Percentiles rank a stretch among this genome's conserved stretches.
Evolutionary conservation across 1,284 basidiomycete species (phyloP).

Genomic region (Naganishia sp.): DNA sequence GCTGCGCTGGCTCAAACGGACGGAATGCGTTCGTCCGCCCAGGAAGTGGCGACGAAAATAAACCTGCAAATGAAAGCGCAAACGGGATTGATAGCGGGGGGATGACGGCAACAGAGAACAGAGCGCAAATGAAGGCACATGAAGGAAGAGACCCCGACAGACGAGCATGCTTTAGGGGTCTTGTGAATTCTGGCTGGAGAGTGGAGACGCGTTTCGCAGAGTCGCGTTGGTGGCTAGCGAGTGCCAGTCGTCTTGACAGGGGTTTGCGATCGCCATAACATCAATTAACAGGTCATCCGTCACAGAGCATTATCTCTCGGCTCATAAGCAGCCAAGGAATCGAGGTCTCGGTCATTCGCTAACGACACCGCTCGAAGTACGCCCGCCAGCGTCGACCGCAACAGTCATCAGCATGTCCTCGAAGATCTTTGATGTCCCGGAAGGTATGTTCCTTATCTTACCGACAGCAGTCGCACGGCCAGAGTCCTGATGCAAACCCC

Average conservation of each 20-base stretch:
- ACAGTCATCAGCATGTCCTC: slow-evolving; percentile 11
- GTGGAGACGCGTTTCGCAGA: not conserved
- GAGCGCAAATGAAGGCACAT: no score
- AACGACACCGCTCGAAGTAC: no score
- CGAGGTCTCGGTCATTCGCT: no score
- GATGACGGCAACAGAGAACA: not conserved
- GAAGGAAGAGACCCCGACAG: no score
- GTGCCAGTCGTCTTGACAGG: no score
- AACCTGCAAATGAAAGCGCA: slow-evolving; percentile 6
- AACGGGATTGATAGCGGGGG: not conserved
- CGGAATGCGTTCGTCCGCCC: not conserved
- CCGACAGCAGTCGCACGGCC: not conserved
- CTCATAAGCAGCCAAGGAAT: no score
- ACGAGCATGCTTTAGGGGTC: no score
- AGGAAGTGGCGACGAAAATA: not conserved
- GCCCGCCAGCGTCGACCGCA: not conserved
- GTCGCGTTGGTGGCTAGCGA: no score
- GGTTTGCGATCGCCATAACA: no score
- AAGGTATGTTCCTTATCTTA: not conserved
- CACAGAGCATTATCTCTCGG: no score
- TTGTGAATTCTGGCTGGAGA: not conserved
- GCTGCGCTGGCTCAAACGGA: not conserved
- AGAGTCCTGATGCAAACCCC: not conserved
- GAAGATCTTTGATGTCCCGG: slow-evolving; percentile 26
- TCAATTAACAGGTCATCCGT: no score